These are phyloP conservation scores for Clarireedia monteithiana DNA, from an alignment of 2,329 filamentous ascomycete genomes.

Conservation along the genomic window DNA sequence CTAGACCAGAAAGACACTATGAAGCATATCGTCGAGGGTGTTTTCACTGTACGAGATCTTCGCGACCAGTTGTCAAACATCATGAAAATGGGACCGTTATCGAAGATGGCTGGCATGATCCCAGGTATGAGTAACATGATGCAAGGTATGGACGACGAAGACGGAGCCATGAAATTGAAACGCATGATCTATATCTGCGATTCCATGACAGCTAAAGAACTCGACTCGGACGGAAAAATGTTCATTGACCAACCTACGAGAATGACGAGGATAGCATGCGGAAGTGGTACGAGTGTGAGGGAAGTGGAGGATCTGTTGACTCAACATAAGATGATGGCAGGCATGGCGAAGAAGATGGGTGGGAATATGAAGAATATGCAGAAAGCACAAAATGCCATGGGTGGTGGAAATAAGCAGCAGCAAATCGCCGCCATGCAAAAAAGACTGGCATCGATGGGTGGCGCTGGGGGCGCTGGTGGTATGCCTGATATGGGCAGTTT, in stretches of 20 bases:
- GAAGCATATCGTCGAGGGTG: slow-evolving; percentile 95
- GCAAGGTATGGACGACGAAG: slow-evolving; percentile 93
- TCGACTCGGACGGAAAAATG: slow-evolving; percentile 91
- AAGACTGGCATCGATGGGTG: slow-evolving; percentile 86
- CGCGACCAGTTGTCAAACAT: slow-evolving; percentile 95
- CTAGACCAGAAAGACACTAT: slow-evolving; percentile 98
- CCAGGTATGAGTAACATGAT: slow-evolving; percentile 91
- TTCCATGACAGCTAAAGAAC: slow-evolving; percentile 92
- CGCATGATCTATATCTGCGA: slow-evolving; percentile 99
- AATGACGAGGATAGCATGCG: slow-evolving; percentile 85
- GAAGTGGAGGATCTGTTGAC: slow-evolving; percentile 97
- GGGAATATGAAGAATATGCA: slow-evolving; percentile 98
- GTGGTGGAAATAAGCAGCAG: slow-evolving; percentile 82
- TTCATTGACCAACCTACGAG: slow-evolving; percentile 87
- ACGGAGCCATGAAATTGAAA: slow-evolving; percentile 86
- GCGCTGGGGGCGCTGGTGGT: slow-evolving; percentile 49
- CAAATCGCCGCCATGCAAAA: slow-evolving; percentile 98
- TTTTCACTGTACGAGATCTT: slow-evolving; percentile 91
- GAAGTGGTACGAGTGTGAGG: slow-evolving; percentile 80
- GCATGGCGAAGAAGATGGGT: slow-evolving; percentile 99
- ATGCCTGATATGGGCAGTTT: slow-evolving; percentile 81
- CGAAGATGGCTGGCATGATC: slow-evolving; percentile 98
- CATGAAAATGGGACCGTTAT: slow-evolving; percentile 98
- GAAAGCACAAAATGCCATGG: slow-evolving; percentile 82
- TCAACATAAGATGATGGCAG: slow-evolving; percentile 97